phyloP scores from a whole-genome alignment of 2,329 filamentous ascomycete species.

The Clonostachys chloroleuca region DNA sequence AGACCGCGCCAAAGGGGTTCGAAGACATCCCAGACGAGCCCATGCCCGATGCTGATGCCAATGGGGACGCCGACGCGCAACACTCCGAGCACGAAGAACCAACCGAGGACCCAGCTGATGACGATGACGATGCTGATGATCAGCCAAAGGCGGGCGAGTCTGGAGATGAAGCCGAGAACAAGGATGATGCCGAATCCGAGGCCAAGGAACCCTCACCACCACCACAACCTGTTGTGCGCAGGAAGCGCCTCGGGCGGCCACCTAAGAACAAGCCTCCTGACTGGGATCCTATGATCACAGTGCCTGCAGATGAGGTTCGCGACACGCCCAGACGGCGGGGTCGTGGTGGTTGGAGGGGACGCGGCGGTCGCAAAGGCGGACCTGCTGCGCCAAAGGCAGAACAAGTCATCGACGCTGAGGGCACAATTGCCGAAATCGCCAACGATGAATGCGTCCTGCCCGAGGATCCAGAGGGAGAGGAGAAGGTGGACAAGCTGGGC shows the following conservation, averaged over 20 bases:
- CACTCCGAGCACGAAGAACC: conserved; percentile 37
- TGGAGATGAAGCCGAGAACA: conserved; percentile 29
- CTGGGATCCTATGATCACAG: conserved; percentile 63
- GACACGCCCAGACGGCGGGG: conserved; percentile 57
- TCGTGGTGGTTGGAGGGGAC: conserved; percentile 66
- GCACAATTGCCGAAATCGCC: conserved; percentile 83
- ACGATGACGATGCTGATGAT: conserved; percentile 41
- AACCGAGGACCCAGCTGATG: conserved; percentile 23
- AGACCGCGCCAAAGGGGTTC: conserved; percentile 35
- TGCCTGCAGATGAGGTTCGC: conserved; percentile 48
- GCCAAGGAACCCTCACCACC: conserved; percentile 49
- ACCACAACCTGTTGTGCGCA: conserved; percentile 61
- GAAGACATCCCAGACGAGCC: conserved; percentile 33
- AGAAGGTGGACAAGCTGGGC: conserved; percentile 88
- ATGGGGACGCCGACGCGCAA: conserved; percentile 20
- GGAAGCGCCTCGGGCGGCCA: conserved; percentile 78
- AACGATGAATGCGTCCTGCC: conserved; percentile 90
- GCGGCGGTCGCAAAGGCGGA: conserved; percentile 63
- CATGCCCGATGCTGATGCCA: conserved; percentile 27
- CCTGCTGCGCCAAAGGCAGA: conserved; percentile 73
- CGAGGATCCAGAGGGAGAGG: conserved; percentile 82
- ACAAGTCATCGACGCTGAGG: conserved; percentile 88
- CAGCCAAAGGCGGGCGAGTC: conserved; percentile 48
- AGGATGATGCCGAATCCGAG: conserved; percentile 29
- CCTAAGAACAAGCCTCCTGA: conserved; percentile 81